Evolutionary conservation across 257 asterid species (phyloP), one percentile per base, ranked within the genome.

Genomic region (Eustoma russellianum): DNA sequence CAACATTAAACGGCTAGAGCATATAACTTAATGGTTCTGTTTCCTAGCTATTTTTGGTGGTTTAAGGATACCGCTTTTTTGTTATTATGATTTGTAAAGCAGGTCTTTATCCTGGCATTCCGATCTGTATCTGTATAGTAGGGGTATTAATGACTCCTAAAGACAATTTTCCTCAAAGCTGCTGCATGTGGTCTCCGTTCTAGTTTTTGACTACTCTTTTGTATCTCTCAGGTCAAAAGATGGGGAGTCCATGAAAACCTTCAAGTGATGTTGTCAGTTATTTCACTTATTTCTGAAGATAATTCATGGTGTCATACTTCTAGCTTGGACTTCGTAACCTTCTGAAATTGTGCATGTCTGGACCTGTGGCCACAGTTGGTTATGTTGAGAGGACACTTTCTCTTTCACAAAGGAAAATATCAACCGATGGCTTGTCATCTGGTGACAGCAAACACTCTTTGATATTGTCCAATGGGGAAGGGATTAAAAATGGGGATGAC

Each of bases 261-360:
- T 17, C 15, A 11, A 7, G 33, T 19, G 54, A 67, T 49, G 33
- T 48, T 28, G 38, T 44, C 60, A 13, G 51, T 53, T 57, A 61
- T 67, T 70, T 44, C 60, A 13, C 46, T 53, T 57, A 61, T 67
- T 70, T 69, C 55, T 59, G 62, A 68, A 66, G 70, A 69, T 55
- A 38, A 38, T 61, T 49, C 56, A 47, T 46, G 63, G 47, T 54
- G 64, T 66, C 69, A 62, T 50, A 44, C 62, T 48, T 61, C 56
- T 68, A 62, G 54, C 47, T 68, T 55, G 64, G 69, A 69, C 71
- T 69, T 64, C 66, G 77, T 56, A 55, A 60, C 70, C 62, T 72
- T 60, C 57, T 41, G 65, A 71, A 76, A 68, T 76, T 90, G 64
- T 88, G 99, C 93, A 92, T 92, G 99, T 81, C 99, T 88, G 91